These are phyloP conservation scores for Penicillium glabrum DNA, from an alignment of 2,329 filamentous ascomycete genomes.

Conservation along the genomic window DNA sequence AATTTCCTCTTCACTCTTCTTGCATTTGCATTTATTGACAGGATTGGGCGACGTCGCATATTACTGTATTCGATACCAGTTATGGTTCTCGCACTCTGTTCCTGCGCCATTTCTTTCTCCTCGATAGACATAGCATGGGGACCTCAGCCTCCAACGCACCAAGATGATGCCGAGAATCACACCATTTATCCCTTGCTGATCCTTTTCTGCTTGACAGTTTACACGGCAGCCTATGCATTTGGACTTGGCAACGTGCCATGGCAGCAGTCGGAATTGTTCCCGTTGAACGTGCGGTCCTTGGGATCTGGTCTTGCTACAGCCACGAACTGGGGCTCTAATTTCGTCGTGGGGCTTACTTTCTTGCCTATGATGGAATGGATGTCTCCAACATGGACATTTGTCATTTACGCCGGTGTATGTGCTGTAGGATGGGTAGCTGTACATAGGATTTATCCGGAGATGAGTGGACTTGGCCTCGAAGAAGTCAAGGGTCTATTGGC, in stretches of 20 bases:
- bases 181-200: constrained; percentile 54
- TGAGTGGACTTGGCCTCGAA: constrained; percentile 76
- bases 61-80: constrained; percentile 80
- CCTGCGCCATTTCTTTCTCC: constrained; percentile 72
- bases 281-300: constrained; percentile 62
- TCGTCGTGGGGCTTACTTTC: constrained; percentile 81
- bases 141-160: constrained; percentile 15
- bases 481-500: constrained; percentile 72
- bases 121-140: constrained; percentile 53
- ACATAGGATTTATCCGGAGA: constrained; percentile 81
- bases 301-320: constrained; percentile 64
- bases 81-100: constrained; percentile 72
- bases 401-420: constrained; percentile 74
- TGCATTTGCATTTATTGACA: constrained; percentile 75
- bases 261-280: constrained; percentile 94
- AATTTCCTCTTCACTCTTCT: constrained; percentile 79
- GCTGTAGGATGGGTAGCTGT: constrained; percentile 64
- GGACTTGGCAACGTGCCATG: constrained; percentile 92
- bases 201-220: constrained; percentile 73
- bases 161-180: constrained; percentile 23
- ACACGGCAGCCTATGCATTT: constrained; percentile 81
- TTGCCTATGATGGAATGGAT: constrained; percentile 79
- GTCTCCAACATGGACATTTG: constrained; percentile 75
- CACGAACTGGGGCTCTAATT: constrained; percentile 87
- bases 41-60: constrained; percentile 74